Conservation (phyloP, 139 green algal genomes). For the Eudorina sp. region DNA sequence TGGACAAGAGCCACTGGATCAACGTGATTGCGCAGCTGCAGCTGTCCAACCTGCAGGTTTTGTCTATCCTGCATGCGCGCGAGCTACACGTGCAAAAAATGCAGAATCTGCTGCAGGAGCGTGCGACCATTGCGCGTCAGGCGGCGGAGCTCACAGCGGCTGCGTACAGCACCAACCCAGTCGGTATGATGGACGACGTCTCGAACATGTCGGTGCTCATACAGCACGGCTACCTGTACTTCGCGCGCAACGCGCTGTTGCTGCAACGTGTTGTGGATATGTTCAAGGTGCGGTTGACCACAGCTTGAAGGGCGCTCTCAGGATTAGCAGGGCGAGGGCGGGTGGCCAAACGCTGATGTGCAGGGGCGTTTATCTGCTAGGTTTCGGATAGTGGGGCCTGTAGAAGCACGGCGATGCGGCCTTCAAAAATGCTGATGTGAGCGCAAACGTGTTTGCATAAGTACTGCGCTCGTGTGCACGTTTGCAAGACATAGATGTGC, state of each 20-base stretch:
- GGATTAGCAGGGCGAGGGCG: too few species aligned
- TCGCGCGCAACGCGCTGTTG: conserved; percentile 53
- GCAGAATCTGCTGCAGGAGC: conserved; percentile 54
- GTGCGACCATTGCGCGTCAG: conserved; percentile 48
- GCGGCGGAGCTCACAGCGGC: conserved; percentile 45
- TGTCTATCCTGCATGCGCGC: conserved; percentile 52
- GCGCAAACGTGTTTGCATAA: too few species aligned
- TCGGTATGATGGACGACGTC: conserved; percentile 45
- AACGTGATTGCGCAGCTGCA: conserved; percentile 63
- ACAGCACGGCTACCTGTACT: conserved; percentile 63
- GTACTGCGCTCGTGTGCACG: too few species aligned
- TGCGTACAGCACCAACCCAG: conserved; percentile 15
- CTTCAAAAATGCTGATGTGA: too few species aligned
- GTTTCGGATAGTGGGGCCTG: too few species aligned
- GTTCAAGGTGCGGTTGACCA: conserved; percentile 53
- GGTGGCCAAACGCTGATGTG: too few species aligned
- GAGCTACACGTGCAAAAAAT: conserved; percentile 54
- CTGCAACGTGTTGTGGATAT: conserved; percentile 54
- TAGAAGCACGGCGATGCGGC: too few species aligned
- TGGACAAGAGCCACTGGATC: conserved; percentile 63
- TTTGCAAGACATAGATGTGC: too few species aligned
- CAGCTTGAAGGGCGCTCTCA: too few species aligned
- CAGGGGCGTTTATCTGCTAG: too few species aligned
- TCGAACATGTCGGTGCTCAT: conserved; percentile 57
- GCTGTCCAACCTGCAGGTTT: conserved; percentile 58